Percentiles rank a stretch among this genome's conserved stretches.
Conservation (phyloP, 331 rosid species). For the Prunus yedoensis region DNA sequence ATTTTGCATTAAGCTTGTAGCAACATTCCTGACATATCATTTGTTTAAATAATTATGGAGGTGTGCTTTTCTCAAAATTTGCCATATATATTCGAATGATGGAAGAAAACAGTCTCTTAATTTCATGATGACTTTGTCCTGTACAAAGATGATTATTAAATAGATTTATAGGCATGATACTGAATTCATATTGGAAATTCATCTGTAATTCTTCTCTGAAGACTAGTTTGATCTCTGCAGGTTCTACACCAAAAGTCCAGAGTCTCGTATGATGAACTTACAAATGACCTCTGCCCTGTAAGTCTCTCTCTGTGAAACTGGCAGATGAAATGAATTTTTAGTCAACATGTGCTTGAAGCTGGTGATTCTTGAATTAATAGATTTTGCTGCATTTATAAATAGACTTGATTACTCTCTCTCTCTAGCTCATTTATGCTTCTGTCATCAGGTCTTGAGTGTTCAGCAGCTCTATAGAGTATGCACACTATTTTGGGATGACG, state of each 20-base stretch:
- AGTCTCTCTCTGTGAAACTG: slow-evolving; percentile 28
- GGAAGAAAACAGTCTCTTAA: background rate
- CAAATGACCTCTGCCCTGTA: slow-evolving; percentile 92
- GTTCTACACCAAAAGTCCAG: slow-evolving; percentile 61
- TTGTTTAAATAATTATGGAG: background rate
- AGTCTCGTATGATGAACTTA: slow-evolving; percentile 74
- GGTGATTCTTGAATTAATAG: background rate
- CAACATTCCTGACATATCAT: background rate
- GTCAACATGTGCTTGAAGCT: background rate
- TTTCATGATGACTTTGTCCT: background rate
- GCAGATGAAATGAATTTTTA: slow-evolving; percentile 4
- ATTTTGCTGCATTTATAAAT: background rate
- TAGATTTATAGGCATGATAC: background rate
- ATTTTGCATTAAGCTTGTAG: background rate
- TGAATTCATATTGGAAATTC: background rate
- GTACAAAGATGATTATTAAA: background rate
- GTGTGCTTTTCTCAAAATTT: background rate
- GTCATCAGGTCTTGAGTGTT: slow-evolving; percentile 61
- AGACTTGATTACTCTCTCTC: slow-evolving; percentile 4
- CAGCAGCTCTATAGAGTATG: slow-evolving; percentile 86
- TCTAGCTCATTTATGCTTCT: slow-evolving; percentile 13
- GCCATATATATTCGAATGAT: background rate
- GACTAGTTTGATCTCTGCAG: slow-evolving; percentile 41
- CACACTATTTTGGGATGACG: slow-evolving; percentile 59
- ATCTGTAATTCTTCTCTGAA: background rate